These are phyloP conservation scores for Ensete glaucum DNA, from an alignment of 176 grass and related monocot genomes.

Conservation along the genomic window DNA sequence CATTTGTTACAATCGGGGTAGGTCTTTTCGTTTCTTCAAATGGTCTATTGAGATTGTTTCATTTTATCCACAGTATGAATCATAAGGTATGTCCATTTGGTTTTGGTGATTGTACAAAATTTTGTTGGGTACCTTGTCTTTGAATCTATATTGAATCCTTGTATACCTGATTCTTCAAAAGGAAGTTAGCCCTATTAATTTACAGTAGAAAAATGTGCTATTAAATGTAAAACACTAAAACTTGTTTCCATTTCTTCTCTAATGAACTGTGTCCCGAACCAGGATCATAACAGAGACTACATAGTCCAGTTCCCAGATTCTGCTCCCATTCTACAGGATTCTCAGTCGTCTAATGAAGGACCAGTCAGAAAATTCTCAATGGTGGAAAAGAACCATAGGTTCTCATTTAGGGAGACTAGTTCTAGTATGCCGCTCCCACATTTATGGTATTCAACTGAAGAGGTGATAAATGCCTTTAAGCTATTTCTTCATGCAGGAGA, in stretches of 20 bases:
- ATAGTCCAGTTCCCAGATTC: slow-evolving; percentile 88
- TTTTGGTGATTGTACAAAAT: too few species aligned
- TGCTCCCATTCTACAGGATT: slow-evolving; percentile 32
- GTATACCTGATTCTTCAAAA: too few species aligned
- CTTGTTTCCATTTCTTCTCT: slow-evolving; percentile 24
- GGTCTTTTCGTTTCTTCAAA: too few species aligned
- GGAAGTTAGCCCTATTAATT: too few species aligned
- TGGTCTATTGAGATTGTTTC: too few species aligned
- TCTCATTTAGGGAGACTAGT: slow-evolving; percentile 49
- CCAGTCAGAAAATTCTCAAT: slow-evolving; percentile 24
- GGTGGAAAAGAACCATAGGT: slow-evolving; percentile 28
- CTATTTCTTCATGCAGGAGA: slow-evolving; percentile 58
- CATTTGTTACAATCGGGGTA: too few species aligned
- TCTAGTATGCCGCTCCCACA: slow-evolving; percentile 51
- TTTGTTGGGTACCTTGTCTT: too few species aligned
- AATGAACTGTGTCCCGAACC: slow-evolving; percentile 25
- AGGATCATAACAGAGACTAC: slow-evolving; percentile 94
- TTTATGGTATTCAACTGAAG: slow-evolving; percentile 83
- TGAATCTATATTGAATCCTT: too few species aligned
- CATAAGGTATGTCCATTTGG: too few species aligned
- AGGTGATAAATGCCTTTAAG: slow-evolving; percentile 62
- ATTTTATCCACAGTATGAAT: too few species aligned
- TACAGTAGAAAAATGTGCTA: background rate
- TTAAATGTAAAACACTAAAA: background rate
- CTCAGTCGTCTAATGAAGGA: slow-evolving; percentile 30